A percentile compares a stretch with the other conserved stretches of the same genome.
Evolutionary conservation across 441 rosid genomes (phyloP).

Genomic region (Erodium texanum): DNA sequence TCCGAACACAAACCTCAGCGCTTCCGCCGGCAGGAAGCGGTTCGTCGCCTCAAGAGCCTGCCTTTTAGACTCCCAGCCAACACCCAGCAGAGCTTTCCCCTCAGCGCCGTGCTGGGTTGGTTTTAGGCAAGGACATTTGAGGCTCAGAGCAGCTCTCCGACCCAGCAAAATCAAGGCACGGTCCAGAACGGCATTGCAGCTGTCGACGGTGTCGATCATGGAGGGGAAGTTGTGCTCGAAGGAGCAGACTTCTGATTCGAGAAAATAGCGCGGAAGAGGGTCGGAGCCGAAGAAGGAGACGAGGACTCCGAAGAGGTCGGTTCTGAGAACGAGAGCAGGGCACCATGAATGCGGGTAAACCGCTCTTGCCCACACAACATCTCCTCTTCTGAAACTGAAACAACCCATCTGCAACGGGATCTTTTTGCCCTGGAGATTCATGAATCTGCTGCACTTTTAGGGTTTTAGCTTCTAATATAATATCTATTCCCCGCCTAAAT

Average conservation of each 20-base stretch:
- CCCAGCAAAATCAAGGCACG: conserved; percentile 14
- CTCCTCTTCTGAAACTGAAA: conserved; percentile 16
- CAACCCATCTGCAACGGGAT: not conserved
- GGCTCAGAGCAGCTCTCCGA: not conserved
- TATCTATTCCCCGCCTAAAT: no score
- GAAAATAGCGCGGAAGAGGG: conserved; percentile 12
- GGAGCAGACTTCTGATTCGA: conserved; percentile 17
- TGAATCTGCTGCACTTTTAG: no score
- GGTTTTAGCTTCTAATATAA: no score
- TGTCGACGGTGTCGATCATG: not conserved
- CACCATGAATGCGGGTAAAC: conserved; percentile 24
- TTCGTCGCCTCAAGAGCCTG: not conserved
- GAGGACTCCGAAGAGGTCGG: conserved; percentile 13
- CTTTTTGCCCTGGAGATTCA: not conserved
- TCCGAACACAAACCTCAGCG: conserved; percentile 18
- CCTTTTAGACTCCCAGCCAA: not conserved
- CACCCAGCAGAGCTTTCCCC: not conserved
- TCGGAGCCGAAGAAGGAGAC: conserved; percentile 21
- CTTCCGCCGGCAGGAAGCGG: conserved; percentile 10
- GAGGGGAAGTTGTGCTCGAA: conserved; percentile 18
- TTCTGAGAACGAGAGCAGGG: conserved; percentile 20
- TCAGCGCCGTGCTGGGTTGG: not conserved
- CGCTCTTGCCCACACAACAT: conserved; percentile 28
- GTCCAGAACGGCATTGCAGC: conserved; percentile 10
- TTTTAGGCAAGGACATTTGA: conserved; percentile 14